Base-by-base conservation (phyloP, 371 early-diverging fungal genomes). In the Rhizoclosmatium hyalinum region DNA sequence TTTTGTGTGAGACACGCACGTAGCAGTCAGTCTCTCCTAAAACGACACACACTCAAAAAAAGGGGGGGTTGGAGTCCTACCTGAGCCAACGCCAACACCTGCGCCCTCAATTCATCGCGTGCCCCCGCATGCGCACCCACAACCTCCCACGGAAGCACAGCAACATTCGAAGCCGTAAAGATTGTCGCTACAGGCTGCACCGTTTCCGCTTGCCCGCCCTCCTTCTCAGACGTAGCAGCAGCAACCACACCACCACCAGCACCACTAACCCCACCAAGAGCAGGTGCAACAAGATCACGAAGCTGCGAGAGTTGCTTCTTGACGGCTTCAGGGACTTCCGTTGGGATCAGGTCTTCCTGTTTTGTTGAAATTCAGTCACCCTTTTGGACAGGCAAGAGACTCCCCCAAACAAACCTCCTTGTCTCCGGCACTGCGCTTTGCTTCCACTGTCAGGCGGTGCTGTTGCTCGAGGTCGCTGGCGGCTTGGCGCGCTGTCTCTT, bases 51-150 rank as follows among this genome's bases (percentile, higher is more conserved):
- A 42, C 65, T 41, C n/a, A 57, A 14, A 8, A 14, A 71, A 5
- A 61, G 57, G 58, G 21, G 24, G 32, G 32, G 32, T 32, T 41
- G 41, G 17, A 17, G 2, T 10, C 76, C 55, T 82, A 88, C 91
- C 83, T 82, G 85, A 46, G 92, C 86, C 57, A 91, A 73, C 19
- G 84, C 88, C 66, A 90, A 72, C 41, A 91, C 88, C 3, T 84
- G 82, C 19, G 79, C 77, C 64, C 88, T 88, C 81, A 91, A 78
- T 63, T 84, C 81, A 3, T 81, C 84, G 77, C 88, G 90, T 68
- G 72, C 21, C 45, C 41, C 70, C 1, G 4, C 64, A 45, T 64
- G 32, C 24, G 19, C 72, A 39, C n/a, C 12, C 24, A 71, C 60
- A 46, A 55, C 47, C 14, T 71, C 62, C 46, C 72, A 71, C 32